Evolutionary conservation across 345 rosid species (phyloP), one percentile per base, ranked within the genome.

Genomic region (Abelmoschus esculentus): DNA sequence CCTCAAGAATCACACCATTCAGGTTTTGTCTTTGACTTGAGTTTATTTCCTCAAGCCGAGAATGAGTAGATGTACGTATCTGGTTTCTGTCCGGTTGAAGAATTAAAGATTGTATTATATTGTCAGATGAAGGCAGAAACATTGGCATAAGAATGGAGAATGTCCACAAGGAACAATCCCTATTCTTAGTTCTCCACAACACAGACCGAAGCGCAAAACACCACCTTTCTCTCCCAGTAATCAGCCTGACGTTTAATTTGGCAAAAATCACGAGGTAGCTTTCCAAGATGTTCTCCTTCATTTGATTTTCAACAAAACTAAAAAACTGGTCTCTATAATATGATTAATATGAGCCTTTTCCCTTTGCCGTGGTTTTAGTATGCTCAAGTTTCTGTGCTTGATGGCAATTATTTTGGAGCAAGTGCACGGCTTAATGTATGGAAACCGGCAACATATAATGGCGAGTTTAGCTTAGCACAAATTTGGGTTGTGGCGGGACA

Each of bases 1-100:
- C 38, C 69, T 86, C n/a, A 75, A 61, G 58, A 75, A 78, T 74
- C 87, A 83, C 67, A 67, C 73, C 61, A 77, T 80, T 69, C 85
- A 87, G 85, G 85, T 22, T n/a, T n/a, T n/a, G n/a, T n/a, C n/a
- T n/a, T n/a, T n/a, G n/a, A n/a, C n/a, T n/a, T n/a, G n/a, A n/a
- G n/a, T n/a, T n/a, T n/a, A n/a, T n/a, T n/a, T n/a, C n/a, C n/a
- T n/a, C n/a, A n/a, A n/a, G n/a, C n/a, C 26, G 26, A 22, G 32
- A 29, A 29, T 29, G 32, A 29, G 3, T 34, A 34, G 4, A 34
- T 34, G 7, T 36, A 36, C 6, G 6, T 36, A 36, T 36, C 40
- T 36, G 40, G 40, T 36, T 36, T 36, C 40, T 6, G 40, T 6
- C 40, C 40, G 6, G 11, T 40, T 40, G 44, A 40, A 40, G 44